A percentile compares a stretch with the other conserved stretches of the same genome.
Conservation (phyloP, 768 basidiomycete genomes). For the Termitomyces sp. region DNA sequence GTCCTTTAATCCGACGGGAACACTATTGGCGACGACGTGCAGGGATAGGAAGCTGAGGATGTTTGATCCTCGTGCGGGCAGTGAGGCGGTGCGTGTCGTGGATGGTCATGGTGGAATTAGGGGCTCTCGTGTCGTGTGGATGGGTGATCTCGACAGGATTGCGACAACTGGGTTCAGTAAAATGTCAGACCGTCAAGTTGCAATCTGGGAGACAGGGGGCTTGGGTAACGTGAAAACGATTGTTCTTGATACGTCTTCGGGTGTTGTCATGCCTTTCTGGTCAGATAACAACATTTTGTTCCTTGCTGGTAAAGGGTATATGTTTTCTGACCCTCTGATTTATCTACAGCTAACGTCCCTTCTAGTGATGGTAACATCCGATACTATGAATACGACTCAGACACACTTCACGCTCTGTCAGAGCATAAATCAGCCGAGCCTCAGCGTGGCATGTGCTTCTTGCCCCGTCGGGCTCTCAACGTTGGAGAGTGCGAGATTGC, state of each 20-base stretch:
- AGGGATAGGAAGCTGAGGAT: slow-evolving; percentile 89
- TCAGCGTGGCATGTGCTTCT: slow-evolving; percentile 96
- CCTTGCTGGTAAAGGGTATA: slow-evolving; percentile 86
- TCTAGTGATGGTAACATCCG: slow-evolving; percentile 91
- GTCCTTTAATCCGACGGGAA: slow-evolving; percentile 77
- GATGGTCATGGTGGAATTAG: slow-evolving; percentile 95
- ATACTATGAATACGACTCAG: slow-evolving; percentile 94
- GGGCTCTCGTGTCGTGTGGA: slow-evolving; percentile 82
- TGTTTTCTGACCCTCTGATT: slow-evolving; percentile 10
- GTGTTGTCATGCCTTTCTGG: slow-evolving; percentile 98
- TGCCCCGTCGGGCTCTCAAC: slow-evolving; percentile 86
- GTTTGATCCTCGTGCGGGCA: slow-evolving; percentile 83
- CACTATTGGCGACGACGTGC: slow-evolving; percentile 80
- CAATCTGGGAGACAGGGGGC: slow-evolving; percentile 82
- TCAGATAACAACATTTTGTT: slow-evolving; percentile 89
- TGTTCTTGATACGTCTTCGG: slow-evolving; percentile 83
- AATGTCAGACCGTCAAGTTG: slow-evolving; percentile 91
- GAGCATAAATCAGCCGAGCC: slow-evolving; percentile 91
- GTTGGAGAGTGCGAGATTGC: slow-evolving; percentile 94
- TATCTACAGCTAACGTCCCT: slow-evolving; percentile 1
- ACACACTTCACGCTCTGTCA: slow-evolving; percentile 66
- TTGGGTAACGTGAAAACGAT: slow-evolving; percentile 73
- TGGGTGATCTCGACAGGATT: slow-evolving; percentile 84
- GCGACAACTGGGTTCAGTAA: slow-evolving; percentile 96
- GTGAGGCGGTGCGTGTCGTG: slow-evolving; percentile 71